These are phyloP conservation scores for Heimioporus sp. DNA, from an alignment of 768 basidiomycete genomes.

Conservation along the genomic window DNA sequence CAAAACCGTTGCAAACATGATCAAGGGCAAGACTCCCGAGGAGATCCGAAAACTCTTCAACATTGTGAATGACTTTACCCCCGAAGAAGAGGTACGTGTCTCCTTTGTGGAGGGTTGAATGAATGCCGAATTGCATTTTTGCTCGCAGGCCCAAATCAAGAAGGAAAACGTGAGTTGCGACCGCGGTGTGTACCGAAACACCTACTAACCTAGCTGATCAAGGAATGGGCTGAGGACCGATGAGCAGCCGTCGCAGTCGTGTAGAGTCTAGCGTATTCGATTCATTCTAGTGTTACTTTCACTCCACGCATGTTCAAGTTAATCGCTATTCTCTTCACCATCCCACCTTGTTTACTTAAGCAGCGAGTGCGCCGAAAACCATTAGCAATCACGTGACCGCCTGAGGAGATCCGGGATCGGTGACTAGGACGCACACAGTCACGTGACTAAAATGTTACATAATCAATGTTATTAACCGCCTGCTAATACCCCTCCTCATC, in stretches of 20 bases:
- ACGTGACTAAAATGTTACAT: too few species aligned
- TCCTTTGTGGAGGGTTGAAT: conserved; percentile 1
- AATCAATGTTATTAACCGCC: too few species aligned
- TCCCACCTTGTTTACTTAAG: conserved; percentile 19
- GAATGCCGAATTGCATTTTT: conserved; percentile 2
- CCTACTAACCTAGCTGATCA: conserved; percentile 16
- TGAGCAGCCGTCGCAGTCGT: conserved; percentile 36
- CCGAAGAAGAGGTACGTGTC: conserved; percentile 88
- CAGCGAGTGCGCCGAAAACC: too few species aligned
- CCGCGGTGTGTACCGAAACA: neutral
- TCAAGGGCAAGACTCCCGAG: conserved; percentile 99
- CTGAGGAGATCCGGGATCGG: too few species aligned
- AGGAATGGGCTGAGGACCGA: conserved; percentile 96
- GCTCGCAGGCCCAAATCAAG: conserved; percentile 87
- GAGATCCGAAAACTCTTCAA: conserved; percentile 99
- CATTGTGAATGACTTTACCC: conserved; percentile 97
- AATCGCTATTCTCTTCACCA: conserved; percentile 4
- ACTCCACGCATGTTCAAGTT: conserved; percentile 18
- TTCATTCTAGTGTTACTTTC: conserved; percentile 19
- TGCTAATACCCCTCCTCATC: too few species aligned
- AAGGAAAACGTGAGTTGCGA: conserved; percentile 86
- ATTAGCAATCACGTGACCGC: too few species aligned
- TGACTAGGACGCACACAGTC: too few species aligned
- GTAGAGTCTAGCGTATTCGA: conserved; percentile 27
- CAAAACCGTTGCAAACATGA: conserved; percentile 99